These are phyloP conservation scores for Penicillium sp. DNA, from an alignment of 2,329 filamentous ascomycete species.

Conservation along the genomic window DNA sequence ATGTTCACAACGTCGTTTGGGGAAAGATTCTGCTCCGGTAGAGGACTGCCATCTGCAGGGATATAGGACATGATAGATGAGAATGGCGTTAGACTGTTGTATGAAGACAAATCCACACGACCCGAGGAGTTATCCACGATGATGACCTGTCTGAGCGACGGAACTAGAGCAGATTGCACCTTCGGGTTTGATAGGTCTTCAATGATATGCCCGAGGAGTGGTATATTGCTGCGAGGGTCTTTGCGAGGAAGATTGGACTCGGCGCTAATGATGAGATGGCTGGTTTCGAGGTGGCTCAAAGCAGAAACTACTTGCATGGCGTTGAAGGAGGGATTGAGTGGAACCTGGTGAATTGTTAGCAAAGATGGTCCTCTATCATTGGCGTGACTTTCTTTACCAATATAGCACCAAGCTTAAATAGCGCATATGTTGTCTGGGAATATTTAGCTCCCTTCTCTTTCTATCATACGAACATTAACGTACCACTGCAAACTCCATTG, in stretches of 20 bases:
- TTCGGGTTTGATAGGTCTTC: slow-evolving; percentile 43
- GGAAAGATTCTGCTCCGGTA: slow-evolving; percentile 48
- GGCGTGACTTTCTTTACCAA: slow-evolving; percentile 51
- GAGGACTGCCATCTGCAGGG: slow-evolving; percentile 33
- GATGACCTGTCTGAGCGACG: slow-evolving; percentile 65
- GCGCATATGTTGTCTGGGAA: slow-evolving; percentile 63
- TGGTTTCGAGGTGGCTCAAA: slow-evolving; percentile 66
- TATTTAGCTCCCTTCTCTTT: not conserved
- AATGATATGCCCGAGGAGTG: slow-evolving; percentile 53
- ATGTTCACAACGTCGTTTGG: slow-evolving; percentile 80
- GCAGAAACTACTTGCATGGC: slow-evolving; percentile 70
- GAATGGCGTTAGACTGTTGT: slow-evolving; percentile 46
- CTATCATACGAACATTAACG: slow-evolving; percentile 13
- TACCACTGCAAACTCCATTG: slow-evolving; percentile 73
- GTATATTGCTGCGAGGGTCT: slow-evolving; percentile 55
- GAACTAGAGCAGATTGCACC: slow-evolving; percentile 55
- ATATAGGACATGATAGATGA: slow-evolving; percentile 43
- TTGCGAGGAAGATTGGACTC: slow-evolving; percentile 76
- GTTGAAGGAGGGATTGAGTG: slow-evolving; percentile 87
- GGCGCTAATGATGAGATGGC: slow-evolving; percentile 74
- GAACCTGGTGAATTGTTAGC: slow-evolving; percentile 51
- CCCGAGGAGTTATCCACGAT: slow-evolving; percentile 70
- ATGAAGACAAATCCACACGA: slow-evolving; percentile 44
- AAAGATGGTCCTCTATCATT: not conserved
- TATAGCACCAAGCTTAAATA: slow-evolving; percentile 91